Percentiles rank a stretch among this genome's conserved stretches.
Evolutionary conservation across 176 grass and related monocot genomes (phyloP).

Genomic region (Juncus inflexus): DNA sequence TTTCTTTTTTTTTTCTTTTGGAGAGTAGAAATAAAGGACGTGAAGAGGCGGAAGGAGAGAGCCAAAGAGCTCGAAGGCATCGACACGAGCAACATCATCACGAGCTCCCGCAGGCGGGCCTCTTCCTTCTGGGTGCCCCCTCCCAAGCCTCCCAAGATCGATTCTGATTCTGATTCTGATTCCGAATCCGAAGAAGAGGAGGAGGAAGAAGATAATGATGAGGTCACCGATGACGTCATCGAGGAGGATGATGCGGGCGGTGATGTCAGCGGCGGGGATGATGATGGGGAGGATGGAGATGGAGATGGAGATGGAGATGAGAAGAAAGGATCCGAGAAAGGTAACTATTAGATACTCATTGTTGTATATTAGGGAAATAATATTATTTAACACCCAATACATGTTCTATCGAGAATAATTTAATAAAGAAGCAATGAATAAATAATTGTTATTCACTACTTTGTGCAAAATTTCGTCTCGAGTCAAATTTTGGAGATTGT

Average conservation of each 20-base stretch:
- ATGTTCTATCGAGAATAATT: too few relatives aligned
- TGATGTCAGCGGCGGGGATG: slow-evolving; percentile 36
- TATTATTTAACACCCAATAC: too few relatives aligned
- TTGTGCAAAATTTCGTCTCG: too few relatives aligned
- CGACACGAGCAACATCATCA: slow-evolving; percentile 89
- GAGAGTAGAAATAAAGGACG: slow-evolving; percentile 74
- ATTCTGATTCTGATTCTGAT: slow-evolving; percentile 16
- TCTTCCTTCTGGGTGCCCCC: slow-evolving; percentile 69
- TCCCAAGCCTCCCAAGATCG: slow-evolving; percentile 50
- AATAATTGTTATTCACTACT: too few relatives aligned
- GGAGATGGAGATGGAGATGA: background rate
- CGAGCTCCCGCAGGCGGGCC: slow-evolving; percentile 70
- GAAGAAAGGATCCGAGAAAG: slow-evolving; percentile 9
- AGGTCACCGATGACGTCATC: slow-evolving; percentile 33
- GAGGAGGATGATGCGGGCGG: slow-evolving; percentile 45
- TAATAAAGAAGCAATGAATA: too few relatives aligned
- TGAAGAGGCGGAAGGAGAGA: slow-evolving; percentile 90
- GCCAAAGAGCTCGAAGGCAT: slow-evolving; percentile 96
- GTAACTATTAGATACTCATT: background rate
- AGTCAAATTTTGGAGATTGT: too few relatives aligned
- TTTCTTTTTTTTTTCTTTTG: slow-evolving; percentile 11
- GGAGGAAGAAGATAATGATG: slow-evolving; percentile 31
- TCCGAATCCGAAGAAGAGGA: slow-evolving; percentile 46
- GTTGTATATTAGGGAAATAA: too few relatives aligned
- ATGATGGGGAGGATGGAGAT: background rate